Base-by-base conservation (phyloP, 2,329 filamentous ascomycete species). In the Acephala macrosclerotiorum region DNA sequence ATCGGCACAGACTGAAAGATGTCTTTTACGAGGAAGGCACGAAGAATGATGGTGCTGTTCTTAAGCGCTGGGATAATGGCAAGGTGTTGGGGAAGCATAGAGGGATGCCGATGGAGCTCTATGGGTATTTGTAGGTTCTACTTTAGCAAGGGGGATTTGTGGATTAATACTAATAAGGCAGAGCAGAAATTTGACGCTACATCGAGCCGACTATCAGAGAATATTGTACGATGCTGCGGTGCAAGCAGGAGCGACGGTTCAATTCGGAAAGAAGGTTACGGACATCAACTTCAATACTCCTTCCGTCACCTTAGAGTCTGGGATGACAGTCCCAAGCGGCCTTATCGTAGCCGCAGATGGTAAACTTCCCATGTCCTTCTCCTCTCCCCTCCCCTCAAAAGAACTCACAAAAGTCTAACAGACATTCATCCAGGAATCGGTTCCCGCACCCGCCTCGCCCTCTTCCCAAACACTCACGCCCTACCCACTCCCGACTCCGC, bases 281-380 rank as follows among this genome's bases (percentile, higher is more conserved):
- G 29, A 29, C 9, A 22, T 53, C 9, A 78, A 85, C 59, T 69
- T 79, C 0, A 63, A 77, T 1, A 74, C 72, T 1, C 81, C 79
- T 1, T 80, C 75, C 0, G 70, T 87, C 1, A 80, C 76, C 1
- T 78, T 87, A 0, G 80, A 80, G 1, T 77, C 80, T 49, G 85
- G 84, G 0, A 74, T 79, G 0, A 71, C 70, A 2, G 70, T 83
- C 5, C 67, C 78, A 1, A 82, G 81, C 2, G 85, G 87, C 65
- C 63, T 87, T 0, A 70, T 88, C 2, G 68, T 88, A 6, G 85
- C 83, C 1, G 85, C 85, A 1, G 85, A 88, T 67, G 85, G 85
- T 58, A 59, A n/a, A 8, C 2, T 2, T 36, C 36, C 18, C 33
- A 55, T 26, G 38, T 26, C 35, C 9, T 36, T 5, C 33, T 61